Base-by-base conservation (phyloP, 202 grass and related monocot genomes). In the Schoenoplectus triqueter region DNA sequence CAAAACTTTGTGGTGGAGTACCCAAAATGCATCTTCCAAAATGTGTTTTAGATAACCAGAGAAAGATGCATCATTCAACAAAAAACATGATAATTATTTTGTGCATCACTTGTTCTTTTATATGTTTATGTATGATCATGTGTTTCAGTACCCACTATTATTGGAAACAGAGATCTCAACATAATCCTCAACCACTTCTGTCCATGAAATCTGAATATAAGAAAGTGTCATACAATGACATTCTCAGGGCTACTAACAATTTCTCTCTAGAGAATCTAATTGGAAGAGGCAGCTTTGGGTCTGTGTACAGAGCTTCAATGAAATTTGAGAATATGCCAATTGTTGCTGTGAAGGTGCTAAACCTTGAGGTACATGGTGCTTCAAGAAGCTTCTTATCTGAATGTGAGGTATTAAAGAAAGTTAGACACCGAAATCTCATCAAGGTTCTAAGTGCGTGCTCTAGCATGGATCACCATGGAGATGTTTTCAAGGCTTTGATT, bases 231-330 rank as follows among this genome's bases (percentile, higher is more conserved):
- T 60, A 60, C 56, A 60, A 15, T 14, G 56, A 60, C 56, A 17
- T 60, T 60, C 56, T 60, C 13, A n/a, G 56, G 56, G 56, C 13
- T 60, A 60, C 56, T n/a, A 60, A 60, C 14, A 3, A 15, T 60
- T 60, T 60, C 14, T 60, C 56, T 60, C 15, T 60, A 60, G 56
- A 60, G 1, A 60, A 17, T 60, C 56, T 60, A 60, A 60, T 60
- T 14, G 56, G 56, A 60, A 60, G 14, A 13, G 80, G 80, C 10
- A 8, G 10, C 4, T 83, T 66, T 69, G 80, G 80, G 47, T 66
- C 80, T 68, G 80, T 83, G 56, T 83, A 66, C 60, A 83, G 65
- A 83, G 80, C 85, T 7, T 83, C 18, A 2, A 49, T 88, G 80
- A 17, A 22, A 66, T 48, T 66, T 83, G 40, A 73, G 13, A n/a